Evolutionary conservation across 2,329 filamentous ascomycete species (phyloP).

Genomic region (Trichoderma guizhouense): DNA sequence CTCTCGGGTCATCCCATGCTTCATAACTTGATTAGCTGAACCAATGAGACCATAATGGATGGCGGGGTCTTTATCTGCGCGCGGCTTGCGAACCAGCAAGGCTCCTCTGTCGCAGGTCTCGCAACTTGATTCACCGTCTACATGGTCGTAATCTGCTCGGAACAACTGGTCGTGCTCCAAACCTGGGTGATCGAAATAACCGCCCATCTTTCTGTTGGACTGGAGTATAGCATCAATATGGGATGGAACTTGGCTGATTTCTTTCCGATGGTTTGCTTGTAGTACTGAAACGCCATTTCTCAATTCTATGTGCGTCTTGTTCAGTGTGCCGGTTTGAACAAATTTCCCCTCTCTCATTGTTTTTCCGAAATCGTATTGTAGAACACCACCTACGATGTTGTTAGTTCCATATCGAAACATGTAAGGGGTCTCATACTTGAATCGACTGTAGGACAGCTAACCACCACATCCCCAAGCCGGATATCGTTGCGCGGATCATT

Average conservation of each 20-base stretch:
- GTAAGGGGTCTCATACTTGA: background rate
- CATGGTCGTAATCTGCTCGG: background rate
- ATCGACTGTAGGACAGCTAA: background rate
- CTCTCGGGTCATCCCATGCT: constrained; percentile 18
- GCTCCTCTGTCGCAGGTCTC: background rate
- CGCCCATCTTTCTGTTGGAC: background rate
- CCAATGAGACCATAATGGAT: constrained; percentile 27
- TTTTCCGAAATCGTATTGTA: background rate
- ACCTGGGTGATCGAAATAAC: background rate
- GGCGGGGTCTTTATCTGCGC: background rate
- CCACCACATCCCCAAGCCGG: background rate
- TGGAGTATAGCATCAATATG: background rate
- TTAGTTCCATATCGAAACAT: no score
- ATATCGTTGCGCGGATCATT: background rate
- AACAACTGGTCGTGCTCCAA: background rate
- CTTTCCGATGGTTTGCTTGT: background rate
- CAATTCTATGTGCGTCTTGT: background rate
- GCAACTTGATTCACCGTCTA: background rate
- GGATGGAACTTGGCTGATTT: background rate
- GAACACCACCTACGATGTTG: background rate
- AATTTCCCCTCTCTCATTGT: background rate
- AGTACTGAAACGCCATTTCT: background rate
- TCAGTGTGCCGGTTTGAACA: background rate
- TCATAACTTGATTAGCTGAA: constrained; percentile 26
- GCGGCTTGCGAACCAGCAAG: background rate